These are phyloP conservation scores for Yamadazyma kanchanaburiensis DNA, from an alignment of 1,139 yeast species.

Conservation along the genomic window DNA sequence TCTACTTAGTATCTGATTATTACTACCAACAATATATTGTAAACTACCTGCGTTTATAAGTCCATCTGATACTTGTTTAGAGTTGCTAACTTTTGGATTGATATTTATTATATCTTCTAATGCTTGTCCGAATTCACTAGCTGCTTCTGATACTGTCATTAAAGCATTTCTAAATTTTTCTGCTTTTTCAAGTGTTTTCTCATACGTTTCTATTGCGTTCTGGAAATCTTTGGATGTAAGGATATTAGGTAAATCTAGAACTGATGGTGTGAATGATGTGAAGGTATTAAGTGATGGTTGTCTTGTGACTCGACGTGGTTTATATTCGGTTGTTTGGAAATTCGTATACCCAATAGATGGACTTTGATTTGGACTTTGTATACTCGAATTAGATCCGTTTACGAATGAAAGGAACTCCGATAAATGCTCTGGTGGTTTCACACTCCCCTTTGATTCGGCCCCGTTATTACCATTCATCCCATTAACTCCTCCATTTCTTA, in stretches of 20 bases:
- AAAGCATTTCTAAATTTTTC: slow-evolving; percentile 50
- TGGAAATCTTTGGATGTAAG: slow-evolving; percentile 58
- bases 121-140: slow-evolving; percentile 71
- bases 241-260: slow-evolving; percentile 56
- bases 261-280: slow-evolving; percentile 48
- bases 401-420: slow-evolving; percentile 53
- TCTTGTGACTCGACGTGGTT: slow-evolving; percentile 12
- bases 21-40: slow-evolving; percentile 74
- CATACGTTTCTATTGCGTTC: slow-evolving; percentile 45
- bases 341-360: slow-evolving; percentile 9
- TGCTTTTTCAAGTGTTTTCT: slow-evolving; percentile 50
- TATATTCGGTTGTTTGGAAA: slow-evolving; percentile 5
- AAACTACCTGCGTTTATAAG: slow-evolving; percentile 73
- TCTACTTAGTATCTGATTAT: slow-evolving; percentile 66
- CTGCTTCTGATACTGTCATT: slow-evolving; percentile 51
- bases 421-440: slow-evolving; percentile 45
- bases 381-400: slow-evolving; percentile 21
- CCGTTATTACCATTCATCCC: no score
- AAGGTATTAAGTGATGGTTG: slow-evolving; percentile 33
- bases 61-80: slow-evolving; percentile 62
- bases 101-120: slow-evolving; percentile 50
- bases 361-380: slow-evolving; percentile 12
- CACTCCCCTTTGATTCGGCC: no score
- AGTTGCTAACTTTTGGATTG: slow-evolving; percentile 66
- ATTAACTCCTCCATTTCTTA: neutral